These are phyloP conservation scores for Ustilago esculenta DNA, from an alignment of 1,284 basidiomycete species.

Conservation along the genomic window DNA sequence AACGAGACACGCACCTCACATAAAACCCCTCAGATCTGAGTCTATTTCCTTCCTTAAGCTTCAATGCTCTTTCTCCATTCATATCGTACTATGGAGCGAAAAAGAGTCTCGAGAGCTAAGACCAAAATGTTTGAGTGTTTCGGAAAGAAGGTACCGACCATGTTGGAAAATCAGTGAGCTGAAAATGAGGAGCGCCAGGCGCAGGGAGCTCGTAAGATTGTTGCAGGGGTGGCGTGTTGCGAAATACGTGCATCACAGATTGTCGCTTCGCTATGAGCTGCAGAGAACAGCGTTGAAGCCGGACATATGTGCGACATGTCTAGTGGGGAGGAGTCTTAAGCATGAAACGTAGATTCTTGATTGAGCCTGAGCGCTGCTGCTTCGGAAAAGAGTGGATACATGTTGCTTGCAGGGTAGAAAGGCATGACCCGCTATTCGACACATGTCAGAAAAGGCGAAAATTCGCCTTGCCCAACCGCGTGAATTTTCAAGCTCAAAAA, in stretches of 20 bases:
- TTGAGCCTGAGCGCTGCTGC: constrained; percentile 4
- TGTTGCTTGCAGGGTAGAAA: neutral
- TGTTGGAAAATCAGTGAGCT: no score
- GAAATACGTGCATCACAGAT: constrained; percentile 34
- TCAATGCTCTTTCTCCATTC: no score
- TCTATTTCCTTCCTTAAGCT: no score
- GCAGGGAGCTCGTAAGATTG: no score
- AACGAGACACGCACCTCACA: no score
- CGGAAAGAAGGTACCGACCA: constrained; percentile 6
- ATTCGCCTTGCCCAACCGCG: neutral
- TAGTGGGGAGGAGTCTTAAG: neutral
- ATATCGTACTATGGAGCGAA: neutral
- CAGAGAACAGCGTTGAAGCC: no score
- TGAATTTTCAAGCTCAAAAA: no score
- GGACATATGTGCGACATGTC: no score
- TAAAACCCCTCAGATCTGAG: no score
- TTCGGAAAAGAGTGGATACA: neutral
- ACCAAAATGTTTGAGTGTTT: constrained; percentile 22
- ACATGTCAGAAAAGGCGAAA: constrained; percentile 34
- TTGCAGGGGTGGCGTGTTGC: no score
- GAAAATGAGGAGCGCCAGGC: constrained; percentile 10
- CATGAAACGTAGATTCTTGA: constrained; percentile 29
- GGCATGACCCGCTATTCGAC: constrained; percentile 32
- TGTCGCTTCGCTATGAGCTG: no score
- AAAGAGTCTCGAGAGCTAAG: constrained; percentile 1